Percentiles rank a stretch among this genome's conserved stretches.
phyloP scores from a whole-genome alignment of 2,329 filamentous ascomycete genomes.

The Aschersonia sp. region DNA sequence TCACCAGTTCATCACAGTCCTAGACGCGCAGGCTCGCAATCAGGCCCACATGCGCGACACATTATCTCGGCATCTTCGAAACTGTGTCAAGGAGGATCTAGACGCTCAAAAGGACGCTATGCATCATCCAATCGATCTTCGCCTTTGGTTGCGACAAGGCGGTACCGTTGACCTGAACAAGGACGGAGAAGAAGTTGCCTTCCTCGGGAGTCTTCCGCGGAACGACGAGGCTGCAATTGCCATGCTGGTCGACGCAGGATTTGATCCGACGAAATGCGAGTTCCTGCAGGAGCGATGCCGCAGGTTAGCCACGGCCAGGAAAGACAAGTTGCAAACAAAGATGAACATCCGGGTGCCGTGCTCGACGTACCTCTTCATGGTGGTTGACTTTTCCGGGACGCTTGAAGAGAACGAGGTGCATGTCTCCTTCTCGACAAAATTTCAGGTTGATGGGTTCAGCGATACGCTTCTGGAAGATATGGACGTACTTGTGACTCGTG shows the following conservation, averaged over 20 bases:
- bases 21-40: constrained; percentile 43
- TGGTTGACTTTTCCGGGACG: constrained; percentile 49
- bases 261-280: constrained; percentile 31
- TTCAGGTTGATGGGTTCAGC: constrained; percentile 37
- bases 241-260: constrained; percentile 45
- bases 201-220: constrained; percentile 34
- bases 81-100: constrained; percentile 37
- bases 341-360: constrained; percentile 46
- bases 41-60: constrained; percentile 25
- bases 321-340: constrained; percentile 35
- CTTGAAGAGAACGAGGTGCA: constrained; percentile 54
- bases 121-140: constrained; percentile 31
- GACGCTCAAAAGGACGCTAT: constrained; percentile 36
- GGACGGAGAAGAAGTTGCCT: constrained; percentile 24
- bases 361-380: constrained; percentile 51
- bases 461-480: constrained; percentile 39
- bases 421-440: constrained; percentile 52
- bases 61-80: constrained; percentile 33
- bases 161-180: constrained; percentile 19
- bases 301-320: constrained; percentile 34
- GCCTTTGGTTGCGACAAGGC: constrained; percentile 36
- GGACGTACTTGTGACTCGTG: constrained; percentile 53
- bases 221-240: constrained; percentile 35
- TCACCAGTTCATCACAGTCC: constrained; percentile 52
- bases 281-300: constrained; percentile 34